These are phyloP conservation scores for Crotalaria pallida DNA, from an alignment of 306 rosid species.

Conservation along the genomic window DNA sequence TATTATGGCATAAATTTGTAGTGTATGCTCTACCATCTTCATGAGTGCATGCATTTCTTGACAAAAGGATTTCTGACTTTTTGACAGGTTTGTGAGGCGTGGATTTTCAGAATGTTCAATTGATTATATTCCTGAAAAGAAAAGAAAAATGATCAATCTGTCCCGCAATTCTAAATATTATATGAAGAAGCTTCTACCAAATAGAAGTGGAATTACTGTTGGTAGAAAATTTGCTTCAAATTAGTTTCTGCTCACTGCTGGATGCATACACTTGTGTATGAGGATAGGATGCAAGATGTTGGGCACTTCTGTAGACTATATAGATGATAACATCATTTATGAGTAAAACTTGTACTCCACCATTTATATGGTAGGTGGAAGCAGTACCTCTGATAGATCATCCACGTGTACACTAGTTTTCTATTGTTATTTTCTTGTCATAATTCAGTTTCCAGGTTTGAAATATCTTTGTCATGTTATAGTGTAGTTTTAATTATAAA, in stretches of 20 bases:
- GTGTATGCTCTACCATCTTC: neutral
- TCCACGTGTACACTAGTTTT: neutral
- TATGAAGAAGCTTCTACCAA: constrained; percentile 74
- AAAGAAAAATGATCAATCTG: constrained; percentile 60
- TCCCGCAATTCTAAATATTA: constrained; percentile 93
- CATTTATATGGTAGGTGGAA: neutral
- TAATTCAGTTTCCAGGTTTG: too few relatives aligned
- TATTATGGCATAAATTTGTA: neutral
- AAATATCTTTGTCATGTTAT: too few relatives aligned
- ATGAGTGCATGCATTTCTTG: constrained; percentile 7
- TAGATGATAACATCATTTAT: neutral
- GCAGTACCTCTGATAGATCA: neutral
- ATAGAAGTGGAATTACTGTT: constrained; percentile 59
- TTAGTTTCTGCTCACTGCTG: neutral
- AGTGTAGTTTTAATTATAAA: too few relatives aligned
- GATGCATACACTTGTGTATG: constrained; percentile 12
- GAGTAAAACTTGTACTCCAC: too few relatives aligned
- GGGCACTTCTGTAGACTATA: constrained; percentile 9
- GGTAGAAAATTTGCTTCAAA: constrained; percentile 30
- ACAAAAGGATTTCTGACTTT: neutral
- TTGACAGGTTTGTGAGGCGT: constrained; percentile 89
- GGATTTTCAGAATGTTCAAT: constrained; percentile 93
- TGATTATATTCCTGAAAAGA: constrained; percentile 66
- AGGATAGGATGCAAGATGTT: constrained; percentile 2
- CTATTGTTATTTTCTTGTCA: too few relatives aligned